Evolutionary conservation across 257 asterid genomes (phyloP).

Genomic region (Nicotiana obtusifolia): DNA sequence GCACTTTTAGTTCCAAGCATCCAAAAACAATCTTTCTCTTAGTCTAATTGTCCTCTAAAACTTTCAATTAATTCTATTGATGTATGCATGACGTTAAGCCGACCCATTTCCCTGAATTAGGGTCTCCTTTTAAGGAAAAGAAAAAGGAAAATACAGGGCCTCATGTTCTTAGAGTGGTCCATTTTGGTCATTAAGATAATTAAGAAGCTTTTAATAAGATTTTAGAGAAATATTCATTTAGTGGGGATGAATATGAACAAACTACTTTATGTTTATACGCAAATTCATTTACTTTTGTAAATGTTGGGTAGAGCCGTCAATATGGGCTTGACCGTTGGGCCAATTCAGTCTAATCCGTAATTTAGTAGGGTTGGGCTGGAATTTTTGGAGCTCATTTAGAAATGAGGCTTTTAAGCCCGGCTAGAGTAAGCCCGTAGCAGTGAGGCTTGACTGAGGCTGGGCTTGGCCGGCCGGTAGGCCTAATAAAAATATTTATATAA

Average conservation of each 20-base stretch:
- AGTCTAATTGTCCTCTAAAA: not conserved
- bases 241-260: slow-evolving; percentile 15
- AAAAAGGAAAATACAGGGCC: slow-evolving; percentile 19
- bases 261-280: not conserved
- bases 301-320: too few relatives aligned
- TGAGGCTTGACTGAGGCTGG: too few relatives aligned
- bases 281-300: too few relatives aligned
- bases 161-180: slow-evolving; percentile 23
- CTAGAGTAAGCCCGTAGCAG: too few relatives aligned
- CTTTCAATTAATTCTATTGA: slow-evolving; percentile 9
- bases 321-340: too few relatives aligned
- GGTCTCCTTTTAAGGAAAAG: slow-evolving; percentile 16
- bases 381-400: too few relatives aligned
- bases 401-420: too few relatives aligned
- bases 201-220: not conserved
- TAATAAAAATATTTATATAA: too few relatives aligned
- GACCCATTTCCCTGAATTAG: slow-evolving; percentile 41
- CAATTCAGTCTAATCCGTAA: too few relatives aligned
- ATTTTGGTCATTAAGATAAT: slow-evolving; percentile 23
- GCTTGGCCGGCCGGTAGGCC: too few relatives aligned
- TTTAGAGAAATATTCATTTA: slow-evolving; percentile 14
- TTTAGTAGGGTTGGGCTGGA: too few relatives aligned
- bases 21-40: not conserved
- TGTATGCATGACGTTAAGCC: slow-evolving; percentile 47
- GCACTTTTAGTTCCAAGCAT: slow-evolving; percentile 17